Percentiles rank a stretch among this genome's conserved stretches.
These are phyloP conservation scores for Zygnema cylindricum DNA, from an alignment of 139 green algal genomes.

Conservation along the genomic window DNA sequence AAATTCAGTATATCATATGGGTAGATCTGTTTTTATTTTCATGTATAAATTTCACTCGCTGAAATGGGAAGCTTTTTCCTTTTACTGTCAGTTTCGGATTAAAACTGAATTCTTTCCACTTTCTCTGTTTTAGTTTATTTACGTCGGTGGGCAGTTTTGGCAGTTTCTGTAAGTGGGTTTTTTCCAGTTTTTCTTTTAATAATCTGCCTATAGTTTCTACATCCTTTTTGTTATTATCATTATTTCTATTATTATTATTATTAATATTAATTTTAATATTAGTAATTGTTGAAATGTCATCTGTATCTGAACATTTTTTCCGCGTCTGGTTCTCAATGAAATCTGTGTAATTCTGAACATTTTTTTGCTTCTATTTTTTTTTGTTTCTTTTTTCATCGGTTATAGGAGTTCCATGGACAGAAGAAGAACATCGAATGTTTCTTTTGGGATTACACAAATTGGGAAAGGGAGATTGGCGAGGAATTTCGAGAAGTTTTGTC, in stretches of 20 bases:
- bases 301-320: not conserved
- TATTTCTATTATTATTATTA: too few relatives aligned
- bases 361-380: too few relatives aligned
- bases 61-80: too few relatives aligned
- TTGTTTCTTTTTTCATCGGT: not conserved
- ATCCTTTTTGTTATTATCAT: too few relatives aligned
- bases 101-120: not conserved
- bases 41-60: too few relatives aligned
- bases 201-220: too few relatives aligned
- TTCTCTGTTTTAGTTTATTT: too few relatives aligned
- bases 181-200: not conserved
- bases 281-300: not conserved
- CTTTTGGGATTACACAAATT: slow-evolving; percentile 77
- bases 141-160: not conserved
- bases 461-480: slow-evolving; percentile 86
- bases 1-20: too few relatives aligned
- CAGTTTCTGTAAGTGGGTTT: not conserved
- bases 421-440: slow-evolving; percentile 83
- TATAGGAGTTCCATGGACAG: slow-evolving; percentile 82
- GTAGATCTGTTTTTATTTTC: too few relatives aligned
- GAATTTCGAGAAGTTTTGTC: slow-evolving; percentile 78
- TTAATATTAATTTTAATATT: not conserved
- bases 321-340: slow-evolving; percentile 4
- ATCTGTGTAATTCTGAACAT: slow-evolving; percentile 21
- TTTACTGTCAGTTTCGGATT: too few relatives aligned